A percentile compares a stretch with the other conserved stretches of the same genome.
phyloP scores from a whole-genome alignment of 192 early-diverging fungal genomes.

The Linnemannia zychae region DNA sequence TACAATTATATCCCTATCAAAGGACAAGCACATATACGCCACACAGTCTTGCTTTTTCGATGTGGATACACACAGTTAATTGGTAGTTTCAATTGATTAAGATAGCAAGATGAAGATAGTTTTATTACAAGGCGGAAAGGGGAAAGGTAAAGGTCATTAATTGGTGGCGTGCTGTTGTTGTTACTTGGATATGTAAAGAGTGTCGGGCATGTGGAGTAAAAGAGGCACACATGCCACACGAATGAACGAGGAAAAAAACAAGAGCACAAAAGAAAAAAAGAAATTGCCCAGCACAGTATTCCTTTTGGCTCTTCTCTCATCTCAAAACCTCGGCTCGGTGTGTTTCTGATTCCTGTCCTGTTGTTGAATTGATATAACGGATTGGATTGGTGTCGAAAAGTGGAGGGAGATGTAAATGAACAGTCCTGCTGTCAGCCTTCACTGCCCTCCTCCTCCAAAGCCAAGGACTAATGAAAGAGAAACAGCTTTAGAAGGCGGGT shows the following conservation, averaged over 20 bases:
- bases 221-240: background rate
- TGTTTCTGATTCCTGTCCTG: background rate
- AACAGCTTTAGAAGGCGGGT: background rate
- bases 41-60: too few relatives aligned
- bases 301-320: background rate
- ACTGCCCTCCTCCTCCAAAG: too few relatives aligned
- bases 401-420: background rate
- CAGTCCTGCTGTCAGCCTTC: background rate
- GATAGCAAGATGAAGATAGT: background rate
- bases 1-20: too few relatives aligned
- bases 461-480: background rate
- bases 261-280: background rate
- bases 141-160: background rate
- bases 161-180: background rate
- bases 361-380: background rate
- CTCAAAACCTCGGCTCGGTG: background rate
- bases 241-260: background rate
- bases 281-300: background rate
- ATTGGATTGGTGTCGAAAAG: background rate
- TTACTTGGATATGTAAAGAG: background rate
- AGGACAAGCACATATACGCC: too few relatives aligned
- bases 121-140: constrained; percentile 3
- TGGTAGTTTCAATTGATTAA: background rate
- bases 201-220: background rate
- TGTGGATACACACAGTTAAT: too few relatives aligned